Base-by-base conservation (phyloP, 768 basidiomycete genomes). In the Boletus tylopilopsis region DNA sequence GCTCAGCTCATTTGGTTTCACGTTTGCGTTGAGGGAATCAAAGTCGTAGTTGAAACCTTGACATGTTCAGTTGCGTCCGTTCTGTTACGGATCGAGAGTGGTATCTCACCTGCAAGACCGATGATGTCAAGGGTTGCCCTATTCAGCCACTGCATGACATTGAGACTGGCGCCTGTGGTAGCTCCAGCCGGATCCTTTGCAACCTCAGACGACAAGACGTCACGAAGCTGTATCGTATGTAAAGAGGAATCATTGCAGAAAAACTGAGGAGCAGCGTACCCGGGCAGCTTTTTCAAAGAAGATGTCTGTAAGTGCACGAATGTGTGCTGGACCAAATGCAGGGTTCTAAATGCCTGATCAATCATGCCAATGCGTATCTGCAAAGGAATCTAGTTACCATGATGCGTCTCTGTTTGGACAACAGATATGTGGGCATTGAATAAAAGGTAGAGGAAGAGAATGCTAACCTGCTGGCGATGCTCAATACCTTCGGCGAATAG, bases 251-350 rank as follows among this genome's bases (percentile, higher is more conserved):
- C n/a, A n/a, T 16, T 3, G n/a, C 8, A 37, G 11, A 8, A 3
- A 21, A 19, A 11, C 11, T 12, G 18, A 3, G 38, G 21, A 10
- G 18, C 34, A 3, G 16, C 54, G 25, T 57, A 80, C 82, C 62
- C 77, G 66, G 0, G 75, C 54, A 0, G 83, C 68, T 60, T 84
- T 85, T 9, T 76, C 74, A 2, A 79, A 50, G 49, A 85, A 84
- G n/a, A 82, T 76, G 15, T 72, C 71, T 0, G 79, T 80, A 15
- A 84, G 59, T 41, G 77, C 77, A 4, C 82, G 71, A 34, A 85
- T 74, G 56, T 83, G 81, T 5, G 76, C 65, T 5, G 73, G 71
- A 2, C 82, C 81, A 59, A 87, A 85, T 0, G 83, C 82, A 18
- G 83, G 82, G 53, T 84, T 85, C 83, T 73, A 18, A 22, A 35